A percentile compares a stretch with the other conserved stretches of the same genome.
Conservation (phyloP, 176 grass and related monocot species). For the Secale cereale region DNA sequence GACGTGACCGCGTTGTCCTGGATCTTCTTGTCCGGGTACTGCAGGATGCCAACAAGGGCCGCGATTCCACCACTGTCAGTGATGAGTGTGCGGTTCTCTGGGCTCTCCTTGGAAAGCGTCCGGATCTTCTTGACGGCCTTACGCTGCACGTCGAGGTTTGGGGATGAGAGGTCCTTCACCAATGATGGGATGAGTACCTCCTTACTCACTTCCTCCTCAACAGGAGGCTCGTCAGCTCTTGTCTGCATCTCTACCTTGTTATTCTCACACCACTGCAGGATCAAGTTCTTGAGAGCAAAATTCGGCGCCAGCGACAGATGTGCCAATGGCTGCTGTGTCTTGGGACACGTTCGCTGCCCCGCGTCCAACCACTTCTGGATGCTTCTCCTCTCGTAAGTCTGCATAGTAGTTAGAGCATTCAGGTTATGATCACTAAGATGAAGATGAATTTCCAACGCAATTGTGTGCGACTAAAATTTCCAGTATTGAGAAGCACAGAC, state of each 20-base stretch:
- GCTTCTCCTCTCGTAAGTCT: conserved; percentile 64
- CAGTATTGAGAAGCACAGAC: background rate
- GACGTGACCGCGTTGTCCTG: conserved; percentile 61
- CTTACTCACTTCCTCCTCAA: conserved; percentile 1
- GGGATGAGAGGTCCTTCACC: conserved; percentile 43
- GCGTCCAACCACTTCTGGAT: conserved; percentile 70
- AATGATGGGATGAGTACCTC: conserved; percentile 41
- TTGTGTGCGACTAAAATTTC: background rate
- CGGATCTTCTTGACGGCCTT: conserved; percentile 68
- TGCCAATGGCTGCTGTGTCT: conserved; percentile 54
- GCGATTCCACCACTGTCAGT: conserved; percentile 39
- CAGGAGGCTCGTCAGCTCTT: background rate
- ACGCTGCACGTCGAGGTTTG: conserved; percentile 62
- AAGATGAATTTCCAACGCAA: background rate
- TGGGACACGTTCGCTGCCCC: conserved; percentile 61
- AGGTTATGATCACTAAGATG: background rate
- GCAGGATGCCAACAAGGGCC: conserved; percentile 39
- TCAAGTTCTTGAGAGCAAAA: conserved; percentile 61
- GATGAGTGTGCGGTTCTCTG: conserved; percentile 45
- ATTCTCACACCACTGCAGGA: conserved; percentile 70
- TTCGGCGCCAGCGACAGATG: conserved; percentile 62
- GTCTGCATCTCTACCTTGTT: conserved; percentile 53
- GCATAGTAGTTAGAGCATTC: background rate
- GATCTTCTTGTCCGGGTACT: conserved; percentile 59
- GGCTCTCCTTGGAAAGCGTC: conserved; percentile 63